These are phyloP conservation scores for Pseudogymnoascus sp. DNA, from an alignment of 2,329 filamentous ascomycete species.

Conservation along the genomic window DNA sequence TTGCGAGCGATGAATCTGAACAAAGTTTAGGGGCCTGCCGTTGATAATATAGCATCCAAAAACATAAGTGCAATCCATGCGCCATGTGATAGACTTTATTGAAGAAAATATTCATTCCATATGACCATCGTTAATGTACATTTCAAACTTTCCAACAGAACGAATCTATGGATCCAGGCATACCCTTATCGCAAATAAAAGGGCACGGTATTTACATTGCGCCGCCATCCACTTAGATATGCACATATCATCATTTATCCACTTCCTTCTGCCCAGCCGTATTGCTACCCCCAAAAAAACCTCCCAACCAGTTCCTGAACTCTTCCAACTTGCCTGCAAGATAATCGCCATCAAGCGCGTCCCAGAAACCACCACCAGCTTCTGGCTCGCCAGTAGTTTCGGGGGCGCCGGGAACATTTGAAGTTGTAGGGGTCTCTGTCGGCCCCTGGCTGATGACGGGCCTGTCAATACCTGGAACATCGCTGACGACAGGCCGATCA, in stretches of 20 bases:
- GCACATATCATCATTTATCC: neutral
- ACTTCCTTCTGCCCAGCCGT: neutral
- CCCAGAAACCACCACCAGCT: constrained; percentile 14
- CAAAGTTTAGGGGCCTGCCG: neutral
- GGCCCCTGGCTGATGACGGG: neutral
- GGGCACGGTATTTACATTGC: neutral
- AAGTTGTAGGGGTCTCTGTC: neutral
- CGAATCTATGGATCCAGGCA: neutral
- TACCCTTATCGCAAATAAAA: neutral
- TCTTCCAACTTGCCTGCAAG: constrained; percentile 40
- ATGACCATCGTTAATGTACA: neutral
- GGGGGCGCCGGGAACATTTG: constrained; percentile 1
- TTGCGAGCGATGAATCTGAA: neutral
- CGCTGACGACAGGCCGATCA: constrained; percentile 16
- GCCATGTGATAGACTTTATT: neutral
- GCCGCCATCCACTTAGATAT: neutral
- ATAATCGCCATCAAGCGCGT: constrained; percentile 38
- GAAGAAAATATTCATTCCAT: neutral
- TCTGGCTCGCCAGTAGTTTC: constrained; percentile 17
- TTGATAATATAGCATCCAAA: neutral
- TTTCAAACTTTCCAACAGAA: neutral
- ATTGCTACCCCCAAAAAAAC: neutral
- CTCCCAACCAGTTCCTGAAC: constrained; percentile 27
- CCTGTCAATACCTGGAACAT: constrained; percentile 5
- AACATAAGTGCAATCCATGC: neutral